A percentile compares a stretch with the other conserved stretches of the same genome.
These are phyloP conservation scores for Neolentinus lepideus DNA, from an alignment of 1,284 basidiomycete species.

Conservation along the genomic window DNA sequence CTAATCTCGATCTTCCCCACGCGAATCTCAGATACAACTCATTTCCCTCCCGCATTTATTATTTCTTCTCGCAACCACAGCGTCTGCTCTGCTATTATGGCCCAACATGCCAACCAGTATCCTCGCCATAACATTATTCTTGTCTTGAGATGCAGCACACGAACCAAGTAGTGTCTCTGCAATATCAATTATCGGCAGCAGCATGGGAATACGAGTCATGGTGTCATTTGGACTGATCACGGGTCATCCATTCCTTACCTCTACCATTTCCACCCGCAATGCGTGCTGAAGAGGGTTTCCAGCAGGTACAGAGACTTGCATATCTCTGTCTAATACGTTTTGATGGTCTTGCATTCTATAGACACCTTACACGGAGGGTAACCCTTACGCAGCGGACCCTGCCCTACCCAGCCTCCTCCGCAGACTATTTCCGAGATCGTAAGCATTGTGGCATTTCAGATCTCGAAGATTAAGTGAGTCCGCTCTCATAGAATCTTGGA, in stretches of 20 bases:
- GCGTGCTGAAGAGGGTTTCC: conserved; percentile 62
- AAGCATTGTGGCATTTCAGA: conserved; percentile 1
- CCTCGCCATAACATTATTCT: not conserved
- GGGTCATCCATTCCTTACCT: no score
- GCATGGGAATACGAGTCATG: no score
- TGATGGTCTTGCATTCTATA: conserved; percentile 12
- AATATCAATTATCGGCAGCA: no score
- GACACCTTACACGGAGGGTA: conserved; percentile 37
- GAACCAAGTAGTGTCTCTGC: no score
- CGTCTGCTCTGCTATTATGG: no score
- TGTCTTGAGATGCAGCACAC: no score
- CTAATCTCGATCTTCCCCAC: not conserved
- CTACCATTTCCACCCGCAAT: conserved; percentile 23
- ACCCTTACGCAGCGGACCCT: conserved; percentile 52
- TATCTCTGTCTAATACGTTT: not conserved
- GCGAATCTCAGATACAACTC: not conserved
- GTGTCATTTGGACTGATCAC: no score
- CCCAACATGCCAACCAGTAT: not conserved
- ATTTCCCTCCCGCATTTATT: not conserved
- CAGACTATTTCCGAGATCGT: conserved; percentile 44
- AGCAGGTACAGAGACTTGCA: conserved; percentile 32
- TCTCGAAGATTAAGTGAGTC: conserved; percentile 1
- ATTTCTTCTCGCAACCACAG: not conserved
- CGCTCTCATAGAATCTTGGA: conserved; percentile 22
- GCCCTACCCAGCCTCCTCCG: conserved; percentile 50